Conservation (phyloP, 2,329 filamentous ascomycete species). For the Tympanopsis confertula region DNA sequence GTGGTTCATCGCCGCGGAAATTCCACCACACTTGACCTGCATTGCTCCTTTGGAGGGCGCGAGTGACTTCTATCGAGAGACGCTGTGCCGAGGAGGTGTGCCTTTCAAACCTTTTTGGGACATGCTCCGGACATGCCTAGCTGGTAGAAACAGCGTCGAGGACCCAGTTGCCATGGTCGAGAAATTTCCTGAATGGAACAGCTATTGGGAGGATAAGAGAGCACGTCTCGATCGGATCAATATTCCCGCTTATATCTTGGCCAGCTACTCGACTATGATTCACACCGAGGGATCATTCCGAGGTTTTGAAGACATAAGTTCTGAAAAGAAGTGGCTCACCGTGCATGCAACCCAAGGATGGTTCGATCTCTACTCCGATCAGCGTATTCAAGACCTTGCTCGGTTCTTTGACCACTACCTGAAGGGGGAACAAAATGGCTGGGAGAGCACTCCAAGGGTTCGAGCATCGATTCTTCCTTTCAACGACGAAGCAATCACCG, state of each 20-base stretch:
- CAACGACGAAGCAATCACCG: too few relatives aligned
- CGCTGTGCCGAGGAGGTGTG: background rate
- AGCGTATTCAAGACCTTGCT: background rate
- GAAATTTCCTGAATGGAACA: background rate
- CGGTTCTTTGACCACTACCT: background rate
- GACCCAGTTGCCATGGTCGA: background rate
- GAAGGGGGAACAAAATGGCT: background rate
- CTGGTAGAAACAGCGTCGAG: background rate
- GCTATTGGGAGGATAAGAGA: background rate
- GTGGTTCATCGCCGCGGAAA: slow-evolving; percentile 3
- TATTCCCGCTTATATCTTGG: background rate
- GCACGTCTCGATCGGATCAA: background rate
- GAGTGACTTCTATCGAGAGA: background rate
- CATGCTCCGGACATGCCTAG: too few relatives aligned
- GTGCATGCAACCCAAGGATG: background rate
- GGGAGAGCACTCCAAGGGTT: background rate
- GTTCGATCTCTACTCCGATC: background rate
- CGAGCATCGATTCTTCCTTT: background rate
- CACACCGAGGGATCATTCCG: background rate
- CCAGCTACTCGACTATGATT: background rate
- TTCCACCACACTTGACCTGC: background rate
- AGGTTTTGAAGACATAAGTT: background rate
- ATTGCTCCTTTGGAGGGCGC: background rate
- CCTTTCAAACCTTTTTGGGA: too few relatives aligned
- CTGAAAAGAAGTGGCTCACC: background rate